Evolutionary conservation across 768 basidiomycete species (phyloP), one percentile per base, ranked within the genome.

Genomic region (Xanthoconium stramineum): DNA sequence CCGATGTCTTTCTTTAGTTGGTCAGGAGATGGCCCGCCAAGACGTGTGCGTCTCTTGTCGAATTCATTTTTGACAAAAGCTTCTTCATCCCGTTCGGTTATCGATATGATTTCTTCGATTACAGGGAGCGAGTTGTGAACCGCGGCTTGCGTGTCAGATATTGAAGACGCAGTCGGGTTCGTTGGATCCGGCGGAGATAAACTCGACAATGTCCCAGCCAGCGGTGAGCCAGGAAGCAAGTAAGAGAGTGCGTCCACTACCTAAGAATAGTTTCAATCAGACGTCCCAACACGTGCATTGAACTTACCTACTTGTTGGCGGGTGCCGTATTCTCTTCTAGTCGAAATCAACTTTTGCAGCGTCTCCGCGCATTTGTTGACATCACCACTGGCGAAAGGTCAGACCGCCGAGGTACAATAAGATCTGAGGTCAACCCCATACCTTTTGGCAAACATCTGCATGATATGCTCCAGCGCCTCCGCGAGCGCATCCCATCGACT

Each of bases 171-270:
- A 0, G 80, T 78, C 0, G 93, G 91, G 49, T 81, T 86, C 10
- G 90, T 88, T n/a, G 82, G 75, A 64, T 94, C 87, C 3, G 91
- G 91, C 1, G 76, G 73, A 7, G 94, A 88, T 2, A 98, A 76
- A 1, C 72, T 73, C 1, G 81, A 83, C 9, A 98, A 75, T 3
- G 85, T 75, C 1, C 75, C 58, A 61, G 85, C 88, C 2, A 86
- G 67, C 0, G 80, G 72, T 6, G 94, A 93, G 7, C 82, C 81
- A 0, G 93, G 89, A 11, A 98, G 85, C 14, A 94, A 76, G 35
- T 86, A 76, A 8, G 77, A 78, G 13, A 98, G 76, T 0, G 85
- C 79, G 33, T 81, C 75, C 43, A 86, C 80, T 24, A 96, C 63
- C 91, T 96, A 56, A 47, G 32, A 56, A 48, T 19, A 50, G 12